Percentiles rank a stretch among this genome's conserved stretches.
These are phyloP conservation scores for Colletotrichum spinosum DNA, from an alignment of 2,329 filamentous ascomycete genomes.

Conservation along the genomic window DNA sequence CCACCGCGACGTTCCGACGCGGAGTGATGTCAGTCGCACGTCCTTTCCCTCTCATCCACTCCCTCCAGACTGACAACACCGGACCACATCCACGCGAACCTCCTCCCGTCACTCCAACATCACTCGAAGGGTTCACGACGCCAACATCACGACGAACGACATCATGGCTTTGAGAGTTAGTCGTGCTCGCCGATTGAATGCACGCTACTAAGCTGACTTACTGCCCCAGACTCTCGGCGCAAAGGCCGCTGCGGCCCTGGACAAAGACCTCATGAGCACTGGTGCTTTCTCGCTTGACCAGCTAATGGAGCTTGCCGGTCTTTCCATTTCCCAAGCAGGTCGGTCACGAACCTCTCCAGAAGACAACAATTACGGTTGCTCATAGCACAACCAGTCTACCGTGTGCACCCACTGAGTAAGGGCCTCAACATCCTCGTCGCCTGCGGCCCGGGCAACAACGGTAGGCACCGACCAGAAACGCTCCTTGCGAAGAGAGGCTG, in stretches of 20 bases:
- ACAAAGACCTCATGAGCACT: slow-evolving; percentile 92
- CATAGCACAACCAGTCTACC: slow-evolving; percentile 72
- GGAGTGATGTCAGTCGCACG: slow-evolving; percentile 41
- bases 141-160: neutral
- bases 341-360: slow-evolving; percentile 11
- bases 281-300: slow-evolving; percentile 94
- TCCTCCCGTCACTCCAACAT: slow-evolving; percentile 16
- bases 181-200: slow-evolving; percentile 35
- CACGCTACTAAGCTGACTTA: neutral
- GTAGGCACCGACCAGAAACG: slow-evolving; percentile 48
- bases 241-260: slow-evolving; percentile 88
- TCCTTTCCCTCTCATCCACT: slow-evolving; percentile 24
- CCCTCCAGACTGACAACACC: neutral
- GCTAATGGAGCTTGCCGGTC: slow-evolving; percentile 94
- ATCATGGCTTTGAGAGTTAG: slow-evolving; percentile 39
- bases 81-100: neutral
- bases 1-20: slow-evolving; percentile 22
- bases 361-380: neutral
- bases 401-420: slow-evolving; percentile 79
- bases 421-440: slow-evolving; percentile 84
- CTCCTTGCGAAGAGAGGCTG: slow-evolving; percentile 9
- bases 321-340: slow-evolving; percentile 94
- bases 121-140: slow-evolving; percentile 2
- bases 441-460: slow-evolving; percentile 87
- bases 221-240: slow-evolving; percentile 79